A percentile compares a stretch with the other conserved stretches of the same genome.
Conservation (phyloP, 768 basidiomycete species). For the Epithele typhae region DNA sequence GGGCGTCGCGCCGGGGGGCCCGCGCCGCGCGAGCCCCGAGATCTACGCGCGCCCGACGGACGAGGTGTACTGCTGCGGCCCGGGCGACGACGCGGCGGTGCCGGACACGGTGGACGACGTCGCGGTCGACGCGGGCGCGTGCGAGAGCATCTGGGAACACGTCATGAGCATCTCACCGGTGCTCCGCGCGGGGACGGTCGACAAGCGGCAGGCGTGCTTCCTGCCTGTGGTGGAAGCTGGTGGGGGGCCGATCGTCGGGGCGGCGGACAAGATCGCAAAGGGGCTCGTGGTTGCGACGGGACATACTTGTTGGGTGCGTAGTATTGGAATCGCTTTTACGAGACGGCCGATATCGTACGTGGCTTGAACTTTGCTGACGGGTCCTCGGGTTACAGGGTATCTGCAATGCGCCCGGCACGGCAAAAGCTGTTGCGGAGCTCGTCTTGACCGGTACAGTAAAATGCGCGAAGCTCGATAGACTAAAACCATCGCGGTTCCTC, state of each 20-base stretch:
- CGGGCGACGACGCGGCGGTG: conserved; percentile 68
- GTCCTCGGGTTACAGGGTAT: conserved; percentile 48
- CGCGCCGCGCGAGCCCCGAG: conserved; percentile 46
- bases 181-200: conserved; percentile 49
- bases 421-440: conserved; percentile 64
- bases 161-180: conserved; percentile 59
- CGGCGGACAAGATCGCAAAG: conserved; percentile 47
- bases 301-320: conserved; percentile 76
- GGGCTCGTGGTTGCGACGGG: conserved; percentile 73
- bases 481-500: conserved; percentile 33
- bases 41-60: conserved; percentile 69
- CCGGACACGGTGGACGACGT: conserved; percentile 75
- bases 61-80: conserved; percentile 76
- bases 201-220: conserved; percentile 69
- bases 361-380: neutral
- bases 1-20: conserved; percentile 10
- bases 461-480: conserved; percentile 49
- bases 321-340: neutral
- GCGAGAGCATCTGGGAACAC: conserved; percentile 49
- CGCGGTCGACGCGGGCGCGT: conserved; percentile 48
- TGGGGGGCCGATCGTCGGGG: conserved; percentile 72
- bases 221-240: conserved; percentile 57
- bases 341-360: too few relatives aligned
- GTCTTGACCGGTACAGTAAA: conserved; percentile 61
- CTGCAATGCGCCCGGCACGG: conserved; percentile 83